These are phyloP conservation scores for Skeletonema marinoi DNA, from an alignment of 108 stramenopile genomes.

Conservation along the genomic window DNA sequence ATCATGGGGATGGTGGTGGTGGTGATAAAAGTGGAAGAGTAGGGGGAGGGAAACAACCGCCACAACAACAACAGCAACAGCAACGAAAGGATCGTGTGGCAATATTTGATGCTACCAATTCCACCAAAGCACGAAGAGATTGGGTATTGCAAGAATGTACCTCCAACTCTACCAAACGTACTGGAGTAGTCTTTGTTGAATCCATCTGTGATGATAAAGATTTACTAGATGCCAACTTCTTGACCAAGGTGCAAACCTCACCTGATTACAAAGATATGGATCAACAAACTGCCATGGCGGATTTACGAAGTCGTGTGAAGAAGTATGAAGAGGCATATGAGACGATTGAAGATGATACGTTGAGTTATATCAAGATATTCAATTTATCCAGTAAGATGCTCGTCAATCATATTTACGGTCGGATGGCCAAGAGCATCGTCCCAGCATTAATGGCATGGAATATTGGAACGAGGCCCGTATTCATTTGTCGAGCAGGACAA, in stretches of 20 bases:
- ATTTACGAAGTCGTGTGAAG: constrained; percentile 79
- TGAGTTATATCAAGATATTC: constrained; percentile 93
- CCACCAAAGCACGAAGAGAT: constrained; percentile 75
- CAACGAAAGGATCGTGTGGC: constrained; percentile 68
- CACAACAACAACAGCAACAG: neutral
- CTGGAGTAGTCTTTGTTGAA: constrained; percentile 93
- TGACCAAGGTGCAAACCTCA: constrained; percentile 78
- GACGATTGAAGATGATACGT: constrained; percentile 90
- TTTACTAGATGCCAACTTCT: constrained; percentile 74
- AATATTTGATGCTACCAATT: constrained; percentile 97
- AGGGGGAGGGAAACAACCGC: neutral
- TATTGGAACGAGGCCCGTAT: constrained; percentile 88
- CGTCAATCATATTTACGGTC: constrained; percentile 65
- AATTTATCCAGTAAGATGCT: constrained; percentile 88
- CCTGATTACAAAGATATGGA: constrained; percentile 85
- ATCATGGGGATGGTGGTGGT: constrained; percentile 49
- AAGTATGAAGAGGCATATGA: constrained; percentile 95
- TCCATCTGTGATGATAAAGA: constrained; percentile 94
- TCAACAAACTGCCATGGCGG: constrained; percentile 72
- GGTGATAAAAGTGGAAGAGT: no score
- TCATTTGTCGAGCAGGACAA: constrained; percentile 83
- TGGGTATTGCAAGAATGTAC: constrained; percentile 86
- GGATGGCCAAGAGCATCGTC: constrained; percentile 90
- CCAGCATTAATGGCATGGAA: constrained; percentile 92
- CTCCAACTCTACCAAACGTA: constrained; percentile 58